Evolutionary conservation across 768 basidiomycete species (phyloP).

Genomic region (Pleurotus tuoliensis): DNA sequence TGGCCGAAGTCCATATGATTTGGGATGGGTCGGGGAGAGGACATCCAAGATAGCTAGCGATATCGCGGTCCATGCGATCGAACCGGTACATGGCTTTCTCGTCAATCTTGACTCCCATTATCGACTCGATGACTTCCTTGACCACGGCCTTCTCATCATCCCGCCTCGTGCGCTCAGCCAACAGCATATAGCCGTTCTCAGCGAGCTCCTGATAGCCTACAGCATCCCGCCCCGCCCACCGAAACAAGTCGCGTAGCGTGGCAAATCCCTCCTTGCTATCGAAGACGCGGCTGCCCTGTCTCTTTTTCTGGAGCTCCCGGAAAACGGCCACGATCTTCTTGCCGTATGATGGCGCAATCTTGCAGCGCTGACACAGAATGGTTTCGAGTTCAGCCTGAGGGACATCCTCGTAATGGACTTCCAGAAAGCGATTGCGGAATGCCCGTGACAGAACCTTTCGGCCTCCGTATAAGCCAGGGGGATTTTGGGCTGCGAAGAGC

Average conservation of each 20-base stretch:
- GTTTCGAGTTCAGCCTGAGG: slow-evolving; percentile 91
- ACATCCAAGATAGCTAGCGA: slow-evolving; percentile 51
- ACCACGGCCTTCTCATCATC: slow-evolving; percentile 85
- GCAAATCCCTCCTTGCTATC: slow-evolving; percentile 98
- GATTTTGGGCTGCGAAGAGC: slow-evolving; percentile 98
- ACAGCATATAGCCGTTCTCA: slow-evolving; percentile 94
- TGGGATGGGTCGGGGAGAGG: slow-evolving; percentile 41
- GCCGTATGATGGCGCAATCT: slow-evolving; percentile 91
- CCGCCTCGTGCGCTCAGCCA: slow-evolving; percentile 85
- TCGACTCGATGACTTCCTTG: slow-evolving; percentile 86
- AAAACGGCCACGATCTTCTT: slow-evolving; percentile 90
- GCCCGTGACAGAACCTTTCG: slow-evolving; percentile 93
- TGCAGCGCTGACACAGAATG: slow-evolving; percentile 89
- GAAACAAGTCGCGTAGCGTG: slow-evolving; percentile 93
- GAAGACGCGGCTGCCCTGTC: slow-evolving; percentile 89
- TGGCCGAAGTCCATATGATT: slow-evolving; percentile 91
- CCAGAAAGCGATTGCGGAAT: slow-evolving; percentile 95
- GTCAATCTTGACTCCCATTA: slow-evolving; percentile 86
- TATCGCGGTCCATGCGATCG: slow-evolving; percentile 34
- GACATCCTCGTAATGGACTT: slow-evolving; percentile 96
- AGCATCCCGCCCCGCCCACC: slow-evolving; percentile 93
- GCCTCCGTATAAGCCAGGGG: slow-evolving; percentile 92
- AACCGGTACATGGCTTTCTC: slow-evolving; percentile 65
- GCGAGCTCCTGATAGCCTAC: slow-evolving; percentile 90
- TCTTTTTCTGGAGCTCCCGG: slow-evolving; percentile 85